phyloP scores from a whole-genome alignment of 169 alveolate genomes.

The Neospora caninum region DNA sequence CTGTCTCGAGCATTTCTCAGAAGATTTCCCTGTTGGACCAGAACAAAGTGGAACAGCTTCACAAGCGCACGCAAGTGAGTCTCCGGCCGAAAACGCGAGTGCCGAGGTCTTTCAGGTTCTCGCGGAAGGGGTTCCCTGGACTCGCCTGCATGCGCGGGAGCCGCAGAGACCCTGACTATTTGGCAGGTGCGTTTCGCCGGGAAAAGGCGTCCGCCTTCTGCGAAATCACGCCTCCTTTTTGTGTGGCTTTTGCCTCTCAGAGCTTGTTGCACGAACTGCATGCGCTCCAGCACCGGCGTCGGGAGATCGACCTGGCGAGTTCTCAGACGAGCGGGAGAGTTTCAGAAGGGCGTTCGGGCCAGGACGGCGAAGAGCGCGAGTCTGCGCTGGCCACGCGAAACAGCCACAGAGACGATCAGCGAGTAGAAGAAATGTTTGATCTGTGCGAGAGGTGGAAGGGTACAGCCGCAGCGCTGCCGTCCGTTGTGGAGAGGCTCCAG shows the following conservation, averaged over 20 bases:
- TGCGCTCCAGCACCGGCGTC: constrained; percentile 69
- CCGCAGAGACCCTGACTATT: too few species aligned
- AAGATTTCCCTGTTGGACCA: constrained; percentile 51
- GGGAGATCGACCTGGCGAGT: constrained; percentile 57
- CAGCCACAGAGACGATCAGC: constrained; percentile 58
- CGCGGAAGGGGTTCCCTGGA: too few species aligned
- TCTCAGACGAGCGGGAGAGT: background rate
- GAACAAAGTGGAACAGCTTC: constrained; percentile 56
- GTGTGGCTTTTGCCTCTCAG: constrained; percentile 7
- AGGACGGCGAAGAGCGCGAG: background rate
- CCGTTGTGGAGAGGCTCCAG: constrained; percentile 61
- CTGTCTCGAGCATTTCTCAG: constrained; percentile 46
- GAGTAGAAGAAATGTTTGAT: constrained; percentile 64
- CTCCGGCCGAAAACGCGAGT: too few species aligned
- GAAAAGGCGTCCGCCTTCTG: too few species aligned
- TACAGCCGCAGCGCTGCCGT: constrained; percentile 64
- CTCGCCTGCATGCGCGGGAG: too few species aligned
- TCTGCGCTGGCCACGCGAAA: background rate
- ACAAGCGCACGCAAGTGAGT: constrained; percentile 64
- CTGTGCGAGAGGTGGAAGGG: constrained; percentile 67
- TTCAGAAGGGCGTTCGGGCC: background rate
- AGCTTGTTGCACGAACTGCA: constrained; percentile 59
- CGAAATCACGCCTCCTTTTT: too few species aligned
- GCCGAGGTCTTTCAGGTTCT: too few species aligned
- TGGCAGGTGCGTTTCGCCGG: too few species aligned